Base-by-base conservation (phyloP, 108 stramenopile genomes). In the Pseudonitzschia multistriata region DNA sequence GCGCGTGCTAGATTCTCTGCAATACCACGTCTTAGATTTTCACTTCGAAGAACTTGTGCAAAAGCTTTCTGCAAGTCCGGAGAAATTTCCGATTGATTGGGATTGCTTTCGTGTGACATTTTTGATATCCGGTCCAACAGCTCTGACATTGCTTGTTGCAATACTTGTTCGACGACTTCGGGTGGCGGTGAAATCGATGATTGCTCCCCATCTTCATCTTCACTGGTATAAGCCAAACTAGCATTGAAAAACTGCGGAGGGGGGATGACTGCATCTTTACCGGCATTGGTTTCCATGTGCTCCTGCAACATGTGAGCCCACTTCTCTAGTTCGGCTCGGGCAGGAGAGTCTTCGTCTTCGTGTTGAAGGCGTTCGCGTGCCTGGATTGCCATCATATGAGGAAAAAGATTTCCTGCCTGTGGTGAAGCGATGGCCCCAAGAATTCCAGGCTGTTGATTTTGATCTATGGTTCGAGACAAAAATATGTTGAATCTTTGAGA, bases 401-500 rank as follows among this genome's bases (percentile, higher is more conserved):
- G 93, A 55, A 94, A 94, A n/a, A 91, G 71, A 67, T 95, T 95
- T 3, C 94, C 94, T 14, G 88, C 91, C 61, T 88, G 85, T 19
- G 94, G 94, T 37, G 91, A 86, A 17, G 94, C 94, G 69, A 95
- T 87, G 3, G 91, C 88, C 0, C 94, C 94, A 65, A 93, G 73
- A 48, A 93, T 85, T 47, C 90, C 91, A 25, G 90, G 90, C 35
- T 81, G 85, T 5, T 90, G 90, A 67, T 78, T 75, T 10, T 65
- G 63, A 65, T 90, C 85, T 11, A 86, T 72, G 22, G 88, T 84
- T 25, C 94, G 78, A 0, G 94, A 85, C 59, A 95, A 68, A 70
- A 95, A 95, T 68, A 95, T 90, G 68, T 95, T 95, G 86, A 95
- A 95, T n/a, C 94, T 77, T 3, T 87, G 79, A 0, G 90, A 91